Evolutionary conservation across 768 basidiomycete species (phyloP).

Genomic region (Coprinellus aureogranulatus): DNA sequence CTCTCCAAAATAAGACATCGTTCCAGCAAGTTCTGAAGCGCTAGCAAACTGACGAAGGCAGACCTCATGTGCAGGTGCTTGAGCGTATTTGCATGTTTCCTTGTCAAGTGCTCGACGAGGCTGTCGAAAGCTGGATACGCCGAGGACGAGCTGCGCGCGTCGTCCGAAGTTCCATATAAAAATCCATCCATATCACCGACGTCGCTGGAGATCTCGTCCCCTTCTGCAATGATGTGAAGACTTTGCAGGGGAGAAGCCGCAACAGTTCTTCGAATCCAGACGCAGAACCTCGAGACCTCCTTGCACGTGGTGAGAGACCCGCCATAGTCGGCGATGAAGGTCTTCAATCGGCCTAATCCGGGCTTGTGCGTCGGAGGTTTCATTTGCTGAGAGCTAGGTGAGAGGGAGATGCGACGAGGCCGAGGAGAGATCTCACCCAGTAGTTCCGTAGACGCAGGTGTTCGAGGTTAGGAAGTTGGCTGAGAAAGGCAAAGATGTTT

Average conservation of each 20-base stretch:
- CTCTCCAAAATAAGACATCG: slow-evolving; percentile 36
- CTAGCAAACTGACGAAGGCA: slow-evolving; percentile 28
- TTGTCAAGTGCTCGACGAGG: slow-evolving; percentile 38
- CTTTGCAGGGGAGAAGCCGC: slow-evolving; percentile 31
- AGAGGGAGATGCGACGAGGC: not conserved
- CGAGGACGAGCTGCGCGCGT: not conserved
- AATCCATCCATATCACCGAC: slow-evolving; percentile 8
- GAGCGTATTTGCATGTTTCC: slow-evolving; percentile 30
- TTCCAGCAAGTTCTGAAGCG: slow-evolving; percentile 26
- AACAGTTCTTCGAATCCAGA: slow-evolving; percentile 41
- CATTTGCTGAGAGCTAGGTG: slow-evolving; percentile 37
- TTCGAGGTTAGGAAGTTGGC: slow-evolving; percentile 37
- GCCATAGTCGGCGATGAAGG: slow-evolving; percentile 20
- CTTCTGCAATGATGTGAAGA: slow-evolving; percentile 27
- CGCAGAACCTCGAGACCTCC: slow-evolving; percentile 32
- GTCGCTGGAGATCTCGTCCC: slow-evolving; percentile 17
- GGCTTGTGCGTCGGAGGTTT: slow-evolving; percentile 25
- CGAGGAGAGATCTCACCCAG: slow-evolving; percentile 32
- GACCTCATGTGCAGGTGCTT: slow-evolving; percentile 29
- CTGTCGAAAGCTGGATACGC: slow-evolving; percentile 11
- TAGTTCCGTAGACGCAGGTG: slow-evolving; percentile 49
- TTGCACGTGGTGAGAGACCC: slow-evolving; percentile 17
- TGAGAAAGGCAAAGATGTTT: slow-evolving; percentile 49
- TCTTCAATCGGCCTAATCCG: slow-evolving; percentile 17
- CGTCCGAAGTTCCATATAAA: slow-evolving; percentile 26